A percentile compares a stretch with the other conserved stretches of the same genome.
Conservation (phyloP, 2,329 filamentous ascomycete species). For the Penicillium olsonii region DNA sequence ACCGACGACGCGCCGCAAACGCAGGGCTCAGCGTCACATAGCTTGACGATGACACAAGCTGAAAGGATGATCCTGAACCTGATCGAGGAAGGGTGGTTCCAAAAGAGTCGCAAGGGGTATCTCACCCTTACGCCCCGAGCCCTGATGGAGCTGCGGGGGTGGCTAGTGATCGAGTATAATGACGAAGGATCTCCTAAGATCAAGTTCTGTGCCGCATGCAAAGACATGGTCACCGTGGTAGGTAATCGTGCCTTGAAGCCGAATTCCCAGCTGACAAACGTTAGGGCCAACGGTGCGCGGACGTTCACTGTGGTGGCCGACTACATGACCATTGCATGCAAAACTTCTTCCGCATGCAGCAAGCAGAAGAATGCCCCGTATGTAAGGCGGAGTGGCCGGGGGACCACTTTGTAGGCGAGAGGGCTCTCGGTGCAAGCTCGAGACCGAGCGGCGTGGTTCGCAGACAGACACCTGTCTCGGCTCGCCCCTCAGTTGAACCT, state of each 20-base stretch:
- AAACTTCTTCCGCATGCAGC: constrained; percentile 69
- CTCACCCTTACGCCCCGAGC: constrained; percentile 76
- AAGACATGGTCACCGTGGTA: constrained; percentile 79
- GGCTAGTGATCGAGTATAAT: constrained; percentile 89
- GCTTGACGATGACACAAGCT: constrained; percentile 75
- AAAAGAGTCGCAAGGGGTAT: constrained; percentile 69
- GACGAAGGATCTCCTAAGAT: constrained; percentile 73
- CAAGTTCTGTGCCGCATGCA: constrained; percentile 85
- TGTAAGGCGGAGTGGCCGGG: constrained; percentile 56
- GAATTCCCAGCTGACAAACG: constrained; percentile 2
- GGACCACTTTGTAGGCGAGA: constrained; percentile 56
- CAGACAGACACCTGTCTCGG: background rate
- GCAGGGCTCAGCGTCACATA: constrained; percentile 41
- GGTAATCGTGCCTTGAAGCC: constrained; percentile 20
- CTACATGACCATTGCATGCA: constrained; percentile 76
- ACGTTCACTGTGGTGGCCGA: constrained; percentile 67
- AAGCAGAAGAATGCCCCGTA: constrained; percentile 63
- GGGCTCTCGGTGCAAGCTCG: constrained; percentile 34
- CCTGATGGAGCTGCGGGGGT: constrained; percentile 80
- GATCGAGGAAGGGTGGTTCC: constrained; percentile 80
- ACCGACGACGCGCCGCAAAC: constrained; percentile 38
- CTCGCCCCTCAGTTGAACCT: background rate
- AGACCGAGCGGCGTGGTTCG: constrained; percentile 7
- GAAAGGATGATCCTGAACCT: constrained; percentile 70
- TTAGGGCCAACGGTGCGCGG: constrained; percentile 71